Percentiles rank a stretch among this genome's conserved stretches.
phyloP scores from a whole-genome alignment of 768 basidiomycete species.

The Pleurotus platypus region DNA sequence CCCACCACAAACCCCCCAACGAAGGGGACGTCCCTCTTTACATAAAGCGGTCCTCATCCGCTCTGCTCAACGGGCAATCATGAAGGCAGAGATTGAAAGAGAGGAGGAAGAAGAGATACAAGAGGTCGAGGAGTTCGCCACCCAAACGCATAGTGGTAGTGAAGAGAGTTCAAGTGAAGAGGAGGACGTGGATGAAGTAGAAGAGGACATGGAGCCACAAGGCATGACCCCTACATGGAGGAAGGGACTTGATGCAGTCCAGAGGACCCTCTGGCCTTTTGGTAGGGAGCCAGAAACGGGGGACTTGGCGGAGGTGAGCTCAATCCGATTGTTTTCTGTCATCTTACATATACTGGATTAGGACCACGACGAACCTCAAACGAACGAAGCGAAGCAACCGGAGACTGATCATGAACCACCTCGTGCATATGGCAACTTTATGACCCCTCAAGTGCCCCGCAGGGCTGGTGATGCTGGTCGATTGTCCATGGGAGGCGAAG shows the following conservation, averaged over 20 bases:
- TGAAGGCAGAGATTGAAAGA: constrained; percentile 49
- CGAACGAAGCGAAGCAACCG: constrained; percentile 19
- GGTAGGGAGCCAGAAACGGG: constrained; percentile 10
- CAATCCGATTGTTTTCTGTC: constrained; percentile 3
- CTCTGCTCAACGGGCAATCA: constrained; percentile 59
- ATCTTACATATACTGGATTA: not conserved
- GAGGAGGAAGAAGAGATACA: constrained; percentile 48
- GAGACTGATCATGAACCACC: constrained; percentile 24
- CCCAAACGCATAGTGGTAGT: constrained; percentile 31
- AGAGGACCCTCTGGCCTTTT: constrained; percentile 35
- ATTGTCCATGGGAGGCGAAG: constrained; percentile 45
- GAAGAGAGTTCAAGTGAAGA: constrained; percentile 30
- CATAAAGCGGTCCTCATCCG: constrained; percentile 71
- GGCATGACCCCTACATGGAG: constrained; percentile 30
- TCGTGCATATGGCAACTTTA: constrained; percentile 38
- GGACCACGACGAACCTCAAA: constrained; percentile 14
- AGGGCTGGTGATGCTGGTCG: constrained; percentile 14
- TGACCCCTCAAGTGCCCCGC: constrained; percentile 49
- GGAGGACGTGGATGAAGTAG: constrained; percentile 27
- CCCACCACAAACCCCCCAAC: constrained; percentile 32
- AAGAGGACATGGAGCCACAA: constrained; percentile 18
- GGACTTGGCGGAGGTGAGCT: constrained; percentile 10
- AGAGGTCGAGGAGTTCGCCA: constrained; percentile 38
- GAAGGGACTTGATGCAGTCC: constrained; percentile 33
- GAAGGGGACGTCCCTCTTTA: constrained; percentile 39